Percentiles rank a stretch among this genome's conserved stretches.
Conservation (phyloP, 75 land plant species). For the Sequoia sempervirens region DNA sequence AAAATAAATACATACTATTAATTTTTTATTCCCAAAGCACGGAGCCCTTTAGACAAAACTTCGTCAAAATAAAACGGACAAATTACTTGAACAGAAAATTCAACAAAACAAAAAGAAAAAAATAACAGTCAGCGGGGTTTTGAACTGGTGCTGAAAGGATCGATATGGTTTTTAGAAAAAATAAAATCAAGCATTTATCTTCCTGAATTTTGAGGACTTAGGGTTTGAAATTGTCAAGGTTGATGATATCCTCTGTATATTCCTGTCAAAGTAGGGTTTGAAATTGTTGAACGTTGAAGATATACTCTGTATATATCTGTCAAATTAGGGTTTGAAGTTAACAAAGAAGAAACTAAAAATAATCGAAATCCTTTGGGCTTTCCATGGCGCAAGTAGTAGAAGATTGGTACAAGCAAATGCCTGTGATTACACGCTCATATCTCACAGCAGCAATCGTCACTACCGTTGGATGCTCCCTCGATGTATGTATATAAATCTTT, state of each 20-base stretch:
- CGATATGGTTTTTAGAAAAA: too few relatives aligned
- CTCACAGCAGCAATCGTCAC: slow-evolving; percentile 84
- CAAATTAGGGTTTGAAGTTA: not conserved
- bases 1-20: too few relatives aligned
- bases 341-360: not conserved
- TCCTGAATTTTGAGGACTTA: not conserved
- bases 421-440: slow-evolving; percentile 91
- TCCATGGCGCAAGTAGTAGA: slow-evolving; percentile 91
- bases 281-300: not conserved
- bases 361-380: not conserved
- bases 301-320: not conserved
- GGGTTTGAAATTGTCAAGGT: not conserved
- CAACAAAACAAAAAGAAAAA: too few relatives aligned
- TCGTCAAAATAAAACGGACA: too few relatives aligned
- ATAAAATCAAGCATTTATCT: too few relatives aligned
- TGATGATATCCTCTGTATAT: not conserved
- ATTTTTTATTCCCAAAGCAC: too few relatives aligned
- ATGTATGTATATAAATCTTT: slow-evolving; percentile 31
- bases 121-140: too few relatives aligned
- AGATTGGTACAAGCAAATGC: slow-evolving; percentile 99
- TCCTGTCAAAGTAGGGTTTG: not conserved
- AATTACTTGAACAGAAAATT: too few relatives aligned
- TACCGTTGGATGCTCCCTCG: slow-evolving; percentile 95
- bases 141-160: too few relatives aligned
- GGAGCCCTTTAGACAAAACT: too few relatives aligned